Evolutionary conservation across 1,284 basidiomycete species (phyloP).

Genomic region (Microbotryum intermedium): DNA sequence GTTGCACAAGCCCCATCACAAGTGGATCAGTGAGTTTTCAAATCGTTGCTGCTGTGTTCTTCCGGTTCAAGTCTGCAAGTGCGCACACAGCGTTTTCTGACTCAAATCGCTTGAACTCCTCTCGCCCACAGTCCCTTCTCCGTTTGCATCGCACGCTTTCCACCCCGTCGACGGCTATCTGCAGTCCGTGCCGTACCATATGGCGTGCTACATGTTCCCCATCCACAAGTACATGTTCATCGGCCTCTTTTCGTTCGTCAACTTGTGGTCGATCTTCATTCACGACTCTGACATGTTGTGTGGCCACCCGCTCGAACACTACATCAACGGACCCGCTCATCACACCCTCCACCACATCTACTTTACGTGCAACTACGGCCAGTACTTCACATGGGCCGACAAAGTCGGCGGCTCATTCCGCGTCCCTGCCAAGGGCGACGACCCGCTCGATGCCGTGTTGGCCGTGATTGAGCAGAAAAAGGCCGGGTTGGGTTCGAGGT

Average conservation of each 20-base stretch:
- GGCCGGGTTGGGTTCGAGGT: neutral
- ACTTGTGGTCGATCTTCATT: conserved; percentile 88
- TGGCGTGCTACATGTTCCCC: conserved; percentile 87
- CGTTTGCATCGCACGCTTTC: conserved; percentile 94
- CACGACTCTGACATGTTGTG: conserved; percentile 99
- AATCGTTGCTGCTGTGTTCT: neutral
- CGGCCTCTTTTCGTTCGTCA: conserved; percentile 74
- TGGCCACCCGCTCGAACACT: conserved; percentile 75
- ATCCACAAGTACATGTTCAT: conserved; percentile 73
- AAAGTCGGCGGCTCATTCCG: conserved; percentile 75
- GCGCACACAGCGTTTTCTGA: neutral
- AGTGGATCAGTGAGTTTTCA: conserved; percentile 74
- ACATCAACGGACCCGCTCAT: conserved; percentile 96
- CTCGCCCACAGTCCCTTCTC: conserved; percentile 70
- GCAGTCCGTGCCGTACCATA: conserved; percentile 90
- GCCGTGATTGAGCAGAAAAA: conserved; percentile 35
- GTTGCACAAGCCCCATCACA: conserved; percentile 69
- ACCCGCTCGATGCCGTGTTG: conserved; percentile 66
- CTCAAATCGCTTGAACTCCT: neutral
- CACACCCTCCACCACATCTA: conserved; percentile 49
- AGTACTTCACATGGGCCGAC: conserved; percentile 96
- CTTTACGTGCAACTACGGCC: conserved; percentile 33
- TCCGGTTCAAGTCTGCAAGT: neutral
- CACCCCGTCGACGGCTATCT: conserved; percentile 90
- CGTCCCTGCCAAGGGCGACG: conserved; percentile 69